Base-by-base conservation (phyloP, 805 yeast species). In the Dipodascus albidus region DNA sequence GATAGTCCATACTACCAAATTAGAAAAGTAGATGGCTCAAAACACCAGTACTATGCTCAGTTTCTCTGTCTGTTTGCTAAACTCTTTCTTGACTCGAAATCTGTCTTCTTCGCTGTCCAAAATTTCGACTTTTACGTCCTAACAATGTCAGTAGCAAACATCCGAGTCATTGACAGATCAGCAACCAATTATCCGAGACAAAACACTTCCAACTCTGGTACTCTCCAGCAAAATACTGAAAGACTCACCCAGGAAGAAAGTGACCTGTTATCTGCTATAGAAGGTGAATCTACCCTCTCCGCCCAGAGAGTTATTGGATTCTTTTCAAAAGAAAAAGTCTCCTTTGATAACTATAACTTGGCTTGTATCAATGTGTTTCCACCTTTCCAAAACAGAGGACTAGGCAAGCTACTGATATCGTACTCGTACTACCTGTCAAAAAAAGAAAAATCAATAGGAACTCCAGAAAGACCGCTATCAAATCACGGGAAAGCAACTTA, bases 311-410 rank as follows among this genome's bases (percentile, higher is more conserved):
- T 91, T 1, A 82, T 90, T 83, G 99, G 97, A 0, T 93, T 88
- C 64, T 93, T 88, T 63, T 89, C 97, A 14, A 86, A 87, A 60
- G 99, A 93, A 62, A 70, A 84, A 48, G 70, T 85, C 0, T 82
- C 96, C 0, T 75, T 77, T 67, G 91, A 86, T 52, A 76, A 80
- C 51, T 87, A 90, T 65, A 93, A 91, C 64, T 71, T 93, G 41
- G 96, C 97, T 0, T 93, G 98, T 64, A 85, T 93, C 11, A 74
- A 93, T 58, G 81, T 88, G 2, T 86, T 93, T 57, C 99, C 99
- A 0, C 96, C 96, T 2, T 93, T 81, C 65, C 98, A 91, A 65
- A 74, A 87, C 54, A 75, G 77, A 44, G 83, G 80, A 4, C 66
- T 90, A 23, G 99, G 98, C 0, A 80, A 87, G 3, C 71, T 87